phyloP scores from a whole-genome alignment of 2,329 filamentous ascomycete species.

The Fusarium paranaense region DNA sequence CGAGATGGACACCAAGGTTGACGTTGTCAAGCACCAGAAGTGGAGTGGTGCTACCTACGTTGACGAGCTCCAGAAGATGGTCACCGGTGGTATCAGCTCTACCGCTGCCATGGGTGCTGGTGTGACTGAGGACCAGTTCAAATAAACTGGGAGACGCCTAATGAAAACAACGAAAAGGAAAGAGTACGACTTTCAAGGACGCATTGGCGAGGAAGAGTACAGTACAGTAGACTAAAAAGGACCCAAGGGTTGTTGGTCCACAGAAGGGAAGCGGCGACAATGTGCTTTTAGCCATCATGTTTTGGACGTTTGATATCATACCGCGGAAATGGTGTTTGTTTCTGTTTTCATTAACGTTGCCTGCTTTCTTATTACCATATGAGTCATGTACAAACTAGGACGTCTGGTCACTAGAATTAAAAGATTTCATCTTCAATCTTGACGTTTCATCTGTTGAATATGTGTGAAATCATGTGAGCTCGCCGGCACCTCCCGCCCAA shows the following conservation, averaged over 20 bases:
- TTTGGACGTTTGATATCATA: conserved; percentile 37
- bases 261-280: conserved; percentile 2
- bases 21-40: conserved; percentile 99
- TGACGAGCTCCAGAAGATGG: conserved; percentile 96
- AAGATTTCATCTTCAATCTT: conserved; percentile 1
- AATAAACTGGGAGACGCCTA: conserved; percentile 29
- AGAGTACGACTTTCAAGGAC: background rate
- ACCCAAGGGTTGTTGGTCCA: conserved; percentile 1
- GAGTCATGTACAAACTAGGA: background rate
- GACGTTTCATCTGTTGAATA: background rate
- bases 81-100: conserved; percentile 89
- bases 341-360: background rate
- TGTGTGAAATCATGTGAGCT: background rate
- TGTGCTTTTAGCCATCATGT: conserved; percentile 13
- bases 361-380: background rate
- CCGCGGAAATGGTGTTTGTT: conserved; percentile 18
- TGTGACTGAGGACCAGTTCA: conserved; percentile 97
- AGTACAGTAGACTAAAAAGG: conserved; percentile 18
- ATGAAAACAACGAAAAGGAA: background rate
- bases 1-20: conserved; percentile 89
- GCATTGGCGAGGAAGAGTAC: background rate
- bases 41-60: conserved; percentile 97
- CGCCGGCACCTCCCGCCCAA: background rate
- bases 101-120: conserved; percentile 98
- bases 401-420: conserved; percentile 12